phyloP scores from a whole-genome alignment of 129 eudicot species.

The Lonicera japonica region DNA sequence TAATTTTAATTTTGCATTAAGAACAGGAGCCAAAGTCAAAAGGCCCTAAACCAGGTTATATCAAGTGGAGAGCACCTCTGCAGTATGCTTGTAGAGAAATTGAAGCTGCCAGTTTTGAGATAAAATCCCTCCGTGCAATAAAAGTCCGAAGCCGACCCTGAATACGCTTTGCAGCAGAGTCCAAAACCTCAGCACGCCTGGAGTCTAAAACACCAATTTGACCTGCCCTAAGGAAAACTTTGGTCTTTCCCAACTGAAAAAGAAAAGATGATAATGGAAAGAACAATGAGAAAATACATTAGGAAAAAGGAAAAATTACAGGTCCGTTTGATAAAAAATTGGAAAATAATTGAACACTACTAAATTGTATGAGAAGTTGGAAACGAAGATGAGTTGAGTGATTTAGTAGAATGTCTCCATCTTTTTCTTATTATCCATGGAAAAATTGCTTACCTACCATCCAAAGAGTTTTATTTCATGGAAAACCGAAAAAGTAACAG shows the following conservation, averaged over 20 bases:
- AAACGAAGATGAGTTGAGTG: too few species aligned
- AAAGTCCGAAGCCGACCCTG: slow-evolving; percentile 65
- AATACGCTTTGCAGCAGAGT: slow-evolving; percentile 73
- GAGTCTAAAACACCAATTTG: slow-evolving; percentile 92
- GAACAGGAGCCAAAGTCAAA: too few species aligned
- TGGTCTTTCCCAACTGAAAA: slow-evolving; percentile 78
- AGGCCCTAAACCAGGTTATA: too few species aligned
- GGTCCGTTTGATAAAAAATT: too few species aligned
- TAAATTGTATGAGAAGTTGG: too few species aligned
- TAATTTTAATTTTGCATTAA: too few species aligned
- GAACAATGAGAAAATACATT: neutral
- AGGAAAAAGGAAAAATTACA: neutral
- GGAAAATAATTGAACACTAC: too few species aligned
- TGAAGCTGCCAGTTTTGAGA: slow-evolving; percentile 57
- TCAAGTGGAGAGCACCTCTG: slow-evolving; percentile 74
- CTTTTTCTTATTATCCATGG: too few species aligned
- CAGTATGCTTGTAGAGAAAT: slow-evolving; percentile 77
- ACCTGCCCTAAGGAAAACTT: slow-evolving; percentile 96
- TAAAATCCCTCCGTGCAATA: slow-evolving; percentile 59
- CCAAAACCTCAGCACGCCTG: slow-evolving; percentile 85
- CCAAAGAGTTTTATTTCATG: too few species aligned
- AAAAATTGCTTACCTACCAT: too few species aligned
- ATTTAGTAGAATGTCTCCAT: too few species aligned
- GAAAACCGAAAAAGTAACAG: too few species aligned
- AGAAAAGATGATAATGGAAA: neutral